These are phyloP conservation scores for Leptoxyphium fumago DNA, from an alignment of 2,329 filamentous ascomycete genomes.

Conservation along the genomic window DNA sequence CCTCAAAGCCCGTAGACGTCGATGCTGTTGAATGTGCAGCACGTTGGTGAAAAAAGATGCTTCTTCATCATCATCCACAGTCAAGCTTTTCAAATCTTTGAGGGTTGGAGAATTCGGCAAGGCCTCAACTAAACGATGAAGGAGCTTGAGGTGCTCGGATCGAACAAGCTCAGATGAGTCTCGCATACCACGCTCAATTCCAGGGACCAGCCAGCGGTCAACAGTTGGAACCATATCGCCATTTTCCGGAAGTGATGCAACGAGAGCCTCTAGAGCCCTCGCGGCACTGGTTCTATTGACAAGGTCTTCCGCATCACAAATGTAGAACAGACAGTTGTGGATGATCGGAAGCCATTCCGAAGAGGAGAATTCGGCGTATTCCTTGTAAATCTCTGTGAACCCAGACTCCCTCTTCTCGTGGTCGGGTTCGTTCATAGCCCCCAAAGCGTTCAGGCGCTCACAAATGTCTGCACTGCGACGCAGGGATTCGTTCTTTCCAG, in stretches of 20 bases:
- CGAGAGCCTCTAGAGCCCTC: conserved; percentile 62
- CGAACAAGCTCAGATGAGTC: conserved; percentile 74
- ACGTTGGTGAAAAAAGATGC: conserved; percentile 87
- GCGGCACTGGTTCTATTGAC: conserved; percentile 74
- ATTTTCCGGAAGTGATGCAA: conserved; percentile 43
- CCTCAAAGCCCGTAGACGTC: conserved; percentile 70
- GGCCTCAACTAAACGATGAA: conserved; percentile 61
- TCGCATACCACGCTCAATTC: conserved; percentile 60
- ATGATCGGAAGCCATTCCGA: conserved; percentile 78
- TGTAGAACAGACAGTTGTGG: conserved; percentile 78
- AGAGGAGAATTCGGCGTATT: conserved; percentile 47
- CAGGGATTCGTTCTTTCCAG: conserved; percentile 46
- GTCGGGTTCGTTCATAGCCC: conserved; percentile 69
- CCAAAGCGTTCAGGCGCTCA: conserved; percentile 60
- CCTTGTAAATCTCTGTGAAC: conserved; percentile 56
- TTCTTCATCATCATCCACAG: conserved; percentile 59
- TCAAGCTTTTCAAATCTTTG: conserved; percentile 56
- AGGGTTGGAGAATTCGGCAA: conserved; percentile 58
- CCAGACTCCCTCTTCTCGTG: conserved; percentile 69
- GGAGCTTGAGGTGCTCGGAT: conserved; percentile 63
- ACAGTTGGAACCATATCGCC: conserved; percentile 35
- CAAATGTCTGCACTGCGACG: conserved; percentile 55
- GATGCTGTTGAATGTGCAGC: conserved; percentile 74
- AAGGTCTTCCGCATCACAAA: conserved; percentile 76
- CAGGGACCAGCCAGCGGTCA: conserved; percentile 52